These are phyloP conservation scores for Hypoxylon perforatum DNA, from an alignment of 495 filamentous ascomycete species.

Conservation along the genomic window DNA sequence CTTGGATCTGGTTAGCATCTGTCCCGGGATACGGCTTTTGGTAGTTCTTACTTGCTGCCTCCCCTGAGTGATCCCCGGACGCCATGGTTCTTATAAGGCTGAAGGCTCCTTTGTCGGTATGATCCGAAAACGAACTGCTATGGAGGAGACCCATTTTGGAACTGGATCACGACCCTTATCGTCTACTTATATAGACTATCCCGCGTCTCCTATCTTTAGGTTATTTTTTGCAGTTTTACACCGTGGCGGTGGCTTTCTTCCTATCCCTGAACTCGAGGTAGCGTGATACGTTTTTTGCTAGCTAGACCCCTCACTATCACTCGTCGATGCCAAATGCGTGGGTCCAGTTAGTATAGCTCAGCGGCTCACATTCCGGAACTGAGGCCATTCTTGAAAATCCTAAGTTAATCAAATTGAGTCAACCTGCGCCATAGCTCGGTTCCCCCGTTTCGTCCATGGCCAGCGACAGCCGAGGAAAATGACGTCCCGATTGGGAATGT, in stretches of 20 bases:
- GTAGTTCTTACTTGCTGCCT: slow-evolving; percentile 24
- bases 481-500: slow-evolving; percentile 21
- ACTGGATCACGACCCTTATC: background rate
- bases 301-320: slow-evolving; percentile 2
- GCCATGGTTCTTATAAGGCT: slow-evolving; percentile 20
- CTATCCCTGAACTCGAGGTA: slow-evolving; percentile 6
- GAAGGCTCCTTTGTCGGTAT: background rate
- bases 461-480: slow-evolving; percentile 16
- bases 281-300: background rate
- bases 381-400: slow-evolving; percentile 24
- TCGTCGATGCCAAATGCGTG: slow-evolving; percentile 4
- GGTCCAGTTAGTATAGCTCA: slow-evolving; percentile 11
- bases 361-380: slow-evolving; percentile 10
- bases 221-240: too few relatives aligned
- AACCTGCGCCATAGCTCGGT: slow-evolving; percentile 21
- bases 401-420: slow-evolving; percentile 28
- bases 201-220: slow-evolving; percentile 16
- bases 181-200: slow-evolving; percentile 26
- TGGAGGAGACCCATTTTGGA: background rate
- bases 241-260: too few relatives aligned
- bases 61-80: slow-evolving; percentile 13
- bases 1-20: slow-evolving; percentile 20
- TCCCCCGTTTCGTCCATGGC: slow-evolving; percentile 17
- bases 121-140: slow-evolving; percentile 5
- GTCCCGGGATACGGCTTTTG: background rate